Base-by-base conservation (phyloP, 345 rosid species). In the Theobroma cacao region DNA sequence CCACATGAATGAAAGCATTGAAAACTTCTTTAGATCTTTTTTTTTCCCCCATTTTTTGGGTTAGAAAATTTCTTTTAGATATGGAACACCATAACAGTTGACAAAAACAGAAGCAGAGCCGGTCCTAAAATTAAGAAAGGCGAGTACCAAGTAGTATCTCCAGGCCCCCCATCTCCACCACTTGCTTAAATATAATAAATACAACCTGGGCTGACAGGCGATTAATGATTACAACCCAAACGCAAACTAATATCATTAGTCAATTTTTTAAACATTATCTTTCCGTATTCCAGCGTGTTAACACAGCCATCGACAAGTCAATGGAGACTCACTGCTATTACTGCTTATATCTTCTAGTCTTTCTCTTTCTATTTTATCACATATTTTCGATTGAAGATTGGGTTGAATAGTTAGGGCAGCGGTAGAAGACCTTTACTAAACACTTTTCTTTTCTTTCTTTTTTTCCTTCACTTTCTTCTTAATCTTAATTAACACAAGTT, bases 401-500 rank as follows among this genome's bases (percentile, higher is more conserved):
- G 45, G n/a, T 72, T 55, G n/a, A 36, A 0, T 8, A 69, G 40
- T 33, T 33, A 18, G 2, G 7, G 76, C 34, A 56, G 76, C 64
- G 22, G 36, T 22, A 2, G 2, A 33, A 55, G 76, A 52, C 64
- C 13, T 70, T 48, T 45, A 28, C 73, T 9, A 0, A 7, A 20
- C 43, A 5, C 11, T 2, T 61, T 48, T 50, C 26, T 31, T 18
- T 76, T 8, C 17, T 15, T 28, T 41, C 10, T 1, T 11, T n/a
- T 2, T 61, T 48, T 50, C 26, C n/a, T 18, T 47, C 18, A 61
- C 20, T 43, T 24, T 43, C 13, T 24, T 67, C 2, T 13, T 36
- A 15, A 22, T 30, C 38, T 30, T 50, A 30, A 59, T 56, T 50
- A 10, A 31, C 47, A 56, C 68, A 71, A 66, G 79, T 78, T 84